phyloP scores from a whole-genome alignment of 2,329 filamentous ascomycete species.

The Metarhizium robertsii region DNA sequence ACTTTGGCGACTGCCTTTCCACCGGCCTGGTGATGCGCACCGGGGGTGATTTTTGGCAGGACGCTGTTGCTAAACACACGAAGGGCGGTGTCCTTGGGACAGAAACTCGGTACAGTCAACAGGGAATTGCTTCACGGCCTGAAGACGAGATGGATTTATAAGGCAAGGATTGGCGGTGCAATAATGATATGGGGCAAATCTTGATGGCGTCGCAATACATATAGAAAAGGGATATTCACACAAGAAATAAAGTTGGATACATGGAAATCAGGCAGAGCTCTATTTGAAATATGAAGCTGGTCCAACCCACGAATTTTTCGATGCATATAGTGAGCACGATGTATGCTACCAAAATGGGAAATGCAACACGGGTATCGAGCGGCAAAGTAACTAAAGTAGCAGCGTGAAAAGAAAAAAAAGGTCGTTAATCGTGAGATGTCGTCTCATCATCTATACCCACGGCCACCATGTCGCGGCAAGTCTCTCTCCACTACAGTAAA shows the following conservation, averaged over 20 bases:
- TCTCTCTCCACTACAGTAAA: not conserved
- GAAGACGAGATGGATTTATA: not conserved
- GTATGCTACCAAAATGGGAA: not conserved
- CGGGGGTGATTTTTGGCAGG: conserved; percentile 34
- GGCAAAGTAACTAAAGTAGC: not conserved
- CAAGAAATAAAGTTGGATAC: not conserved
- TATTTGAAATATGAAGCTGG: no score
- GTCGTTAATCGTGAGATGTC: no score
- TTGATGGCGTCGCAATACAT: not conserved
- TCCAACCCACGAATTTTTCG: no score
- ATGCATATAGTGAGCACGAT: no score
- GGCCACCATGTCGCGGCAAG: not conserved
- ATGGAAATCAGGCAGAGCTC: not conserved
- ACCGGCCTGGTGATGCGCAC: conserved; percentile 56
- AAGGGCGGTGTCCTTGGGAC: conserved; percentile 9
- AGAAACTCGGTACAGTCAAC: conserved; percentile 5
- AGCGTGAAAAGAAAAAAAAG: not conserved
- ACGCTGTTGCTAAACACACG: conserved; percentile 12
- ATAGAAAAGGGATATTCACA: no score
- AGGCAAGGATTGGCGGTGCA: not conserved
- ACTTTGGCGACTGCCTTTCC: conserved; percentile 57
- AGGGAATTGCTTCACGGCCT: not conserved
- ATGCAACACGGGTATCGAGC: not conserved
- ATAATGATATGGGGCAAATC: not conserved
- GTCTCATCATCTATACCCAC: not conserved